Base-by-base conservation (phyloP, 139 green algal genomes). In the Pseudopediastrum boryanum region DNA sequence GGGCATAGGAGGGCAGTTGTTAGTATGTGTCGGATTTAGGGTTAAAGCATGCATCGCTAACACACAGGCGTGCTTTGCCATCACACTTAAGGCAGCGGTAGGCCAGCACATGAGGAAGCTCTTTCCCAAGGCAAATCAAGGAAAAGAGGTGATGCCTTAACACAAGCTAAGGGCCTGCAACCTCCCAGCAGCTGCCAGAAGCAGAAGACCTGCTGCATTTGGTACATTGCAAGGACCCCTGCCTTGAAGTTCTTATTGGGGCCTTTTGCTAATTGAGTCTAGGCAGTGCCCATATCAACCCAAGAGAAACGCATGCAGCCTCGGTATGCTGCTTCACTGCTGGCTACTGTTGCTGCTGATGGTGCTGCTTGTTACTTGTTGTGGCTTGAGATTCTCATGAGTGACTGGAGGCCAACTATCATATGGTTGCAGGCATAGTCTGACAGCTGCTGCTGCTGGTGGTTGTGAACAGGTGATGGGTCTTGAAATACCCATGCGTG, bases 401-500 rank as follows among this genome's bases (percentile, higher is more conserved):
- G 7, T 68, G 12, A 6, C 27, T 58, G 54, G 35, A n/a, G 12
- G 27, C 33, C 27, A 50, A 23, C 16, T 6, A 71, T 19, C 33
- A 44, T n/a, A 36, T 64, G 25, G 29, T 58, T 35, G 41, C 46
- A 27, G 7, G 38, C 0, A 54, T 31, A 21, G 19, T 43, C 12
- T 52, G 19, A 31, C 61, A 7, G 56, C 48, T n/a, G 29, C 62
- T 29, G 6, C 50, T 29, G 44, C 39, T 76, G 12, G 9, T 44
- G 35, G 25, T 68, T n/a, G n/a, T 33, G 3, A 71, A 50, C 85
- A 90, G 83, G 74, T 84, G 38, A 89, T 92, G 54, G 81, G 85
- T 36, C 79, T 97, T 38, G 88, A 92, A 50, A 89, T 97, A 41
- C 92, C 93, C 46, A 92, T 93, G 25, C 89, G 93, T 21, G 93